phyloP scores from a whole-genome alignment of 2,329 filamentous ascomycete genomes.

The Chaetomium strumarium region DNA sequence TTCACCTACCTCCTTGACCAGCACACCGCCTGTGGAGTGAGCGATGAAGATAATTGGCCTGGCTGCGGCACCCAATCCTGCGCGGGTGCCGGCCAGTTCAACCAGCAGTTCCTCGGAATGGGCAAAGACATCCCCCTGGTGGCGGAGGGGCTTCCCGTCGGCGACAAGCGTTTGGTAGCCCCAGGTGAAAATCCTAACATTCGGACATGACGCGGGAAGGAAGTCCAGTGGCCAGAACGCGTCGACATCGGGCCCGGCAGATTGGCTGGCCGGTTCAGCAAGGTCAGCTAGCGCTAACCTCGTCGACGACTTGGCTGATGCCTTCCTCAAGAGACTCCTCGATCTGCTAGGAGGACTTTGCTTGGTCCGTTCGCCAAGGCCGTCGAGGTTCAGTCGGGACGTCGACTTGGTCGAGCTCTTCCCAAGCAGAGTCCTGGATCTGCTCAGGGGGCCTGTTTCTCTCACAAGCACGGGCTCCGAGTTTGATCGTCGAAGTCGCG shows the following conservation, averaged over 20 bases:
- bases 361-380: slow-evolving; percentile 7
- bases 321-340: slow-evolving; percentile 22
- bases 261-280: slow-evolving; percentile 10
- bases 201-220: slow-evolving; percentile 28
- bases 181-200: slow-evolving; percentile 28
- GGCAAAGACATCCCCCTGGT: slow-evolving; percentile 28
- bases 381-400: slow-evolving; percentile 19
- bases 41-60: slow-evolving; percentile 28
- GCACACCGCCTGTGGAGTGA: slow-evolving; percentile 29
- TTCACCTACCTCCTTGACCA: slow-evolving; percentile 29
- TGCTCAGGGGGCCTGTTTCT: slow-evolving; percentile 8
- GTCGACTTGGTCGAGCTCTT: slow-evolving; percentile 26
- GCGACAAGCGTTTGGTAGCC: slow-evolving; percentile 27
- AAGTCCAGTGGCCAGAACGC: slow-evolving; percentile 31
- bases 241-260: slow-evolving; percentile 8
- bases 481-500: slow-evolving; percentile 20
- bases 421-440: slow-evolving; percentile 16
- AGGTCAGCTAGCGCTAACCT: slow-evolving; percentile 16
- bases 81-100: slow-evolving; percentile 24
- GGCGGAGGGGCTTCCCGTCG: slow-evolving; percentile 24
- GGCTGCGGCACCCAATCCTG: slow-evolving; percentile 8
- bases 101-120: slow-evolving; percentile 27
- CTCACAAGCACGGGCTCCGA: slow-evolving; percentile 20
- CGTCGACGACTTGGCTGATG: slow-evolving; percentile 23
- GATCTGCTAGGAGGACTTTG: slow-evolving; percentile 6